Percentiles rank a stretch among this genome's conserved stretches.
Evolutionary conservation across 257 asterid species (phyloP).

Genomic region (Solanum rostratum): DNA sequence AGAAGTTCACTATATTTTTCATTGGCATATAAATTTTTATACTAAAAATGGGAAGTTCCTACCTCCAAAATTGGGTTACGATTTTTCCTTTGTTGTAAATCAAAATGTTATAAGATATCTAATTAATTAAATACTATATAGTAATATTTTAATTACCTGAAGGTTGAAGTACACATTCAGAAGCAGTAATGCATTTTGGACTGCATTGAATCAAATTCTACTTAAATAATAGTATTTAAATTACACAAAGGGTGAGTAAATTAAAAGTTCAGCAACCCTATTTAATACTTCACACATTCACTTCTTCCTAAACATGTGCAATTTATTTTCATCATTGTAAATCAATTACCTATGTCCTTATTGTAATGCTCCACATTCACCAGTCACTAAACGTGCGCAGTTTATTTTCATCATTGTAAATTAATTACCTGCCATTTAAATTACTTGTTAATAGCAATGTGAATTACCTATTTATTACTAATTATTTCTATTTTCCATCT

Average conservation of each 20-base stretch:
- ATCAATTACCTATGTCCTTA: background rate
- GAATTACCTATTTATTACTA: background rate
- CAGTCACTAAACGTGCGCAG: background rate
- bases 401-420: background rate
- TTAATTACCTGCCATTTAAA: background rate
- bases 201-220: background rate
- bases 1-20: background rate
- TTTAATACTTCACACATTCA: background rate
- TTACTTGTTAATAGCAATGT: background rate
- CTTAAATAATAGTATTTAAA: background rate
- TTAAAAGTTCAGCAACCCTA: background rate
- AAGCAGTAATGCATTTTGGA: background rate
- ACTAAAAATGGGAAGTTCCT: background rate
- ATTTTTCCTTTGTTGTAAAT: background rate
- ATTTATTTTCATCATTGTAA: background rate
- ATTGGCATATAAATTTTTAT: background rate
- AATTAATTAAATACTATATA: background rate
- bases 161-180: background rate
- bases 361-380: background rate
- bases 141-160: background rate
- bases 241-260: background rate
- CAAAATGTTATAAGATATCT: background rate
- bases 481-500: background rate
- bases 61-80: background rate
- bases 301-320: background rate